Evolutionary conservation across 1,284 basidiomycete genomes (phyloP).

Genomic region (Tilletiopsis washingtonensis): DNA sequence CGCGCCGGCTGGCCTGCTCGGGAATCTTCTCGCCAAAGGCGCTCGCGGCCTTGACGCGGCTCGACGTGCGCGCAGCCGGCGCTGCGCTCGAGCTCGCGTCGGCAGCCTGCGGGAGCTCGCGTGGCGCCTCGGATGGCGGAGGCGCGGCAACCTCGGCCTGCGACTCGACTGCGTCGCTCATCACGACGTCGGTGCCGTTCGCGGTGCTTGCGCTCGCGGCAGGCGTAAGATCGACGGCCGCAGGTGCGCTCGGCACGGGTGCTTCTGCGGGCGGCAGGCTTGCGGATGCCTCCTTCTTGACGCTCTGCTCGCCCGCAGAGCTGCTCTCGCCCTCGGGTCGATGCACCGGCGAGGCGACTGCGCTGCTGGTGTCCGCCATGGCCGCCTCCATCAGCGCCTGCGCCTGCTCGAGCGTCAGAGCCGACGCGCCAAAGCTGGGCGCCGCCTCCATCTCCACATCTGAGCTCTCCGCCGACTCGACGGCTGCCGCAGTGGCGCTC

Average conservation of each 20-base stretch:
- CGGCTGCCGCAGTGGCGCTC: neutral
- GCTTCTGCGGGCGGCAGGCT: too few species aligned
- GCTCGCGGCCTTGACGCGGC: neutral
- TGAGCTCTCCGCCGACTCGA: neutral
- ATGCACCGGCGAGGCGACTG: neutral
- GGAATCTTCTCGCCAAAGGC: neutral
- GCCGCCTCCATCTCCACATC: conserved; percentile 2
- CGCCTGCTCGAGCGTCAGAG: conserved; percentile 7
- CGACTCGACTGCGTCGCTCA: too few species aligned
- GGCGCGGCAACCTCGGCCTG: neutral
- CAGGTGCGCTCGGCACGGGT: too few species aligned
- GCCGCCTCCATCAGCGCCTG: conserved; percentile 6
- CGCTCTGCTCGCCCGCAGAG: neutral
- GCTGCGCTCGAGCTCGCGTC: neutral
- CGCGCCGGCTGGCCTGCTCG: neutral
- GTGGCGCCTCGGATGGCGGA: neutral
- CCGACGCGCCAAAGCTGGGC: neutral
- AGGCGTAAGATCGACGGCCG: too few species aligned
- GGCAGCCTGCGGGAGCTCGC: neutral
- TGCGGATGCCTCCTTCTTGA: neutral
- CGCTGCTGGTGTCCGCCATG: neutral
- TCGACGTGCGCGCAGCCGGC: neutral
- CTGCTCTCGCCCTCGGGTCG: neutral
- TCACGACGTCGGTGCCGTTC: neutral
- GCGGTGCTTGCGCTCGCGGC: too few species aligned